Evolutionary conservation across 2,329 filamentous ascomycete genomes (phyloP).

Genomic region (Chaetomium globosum): DNA sequence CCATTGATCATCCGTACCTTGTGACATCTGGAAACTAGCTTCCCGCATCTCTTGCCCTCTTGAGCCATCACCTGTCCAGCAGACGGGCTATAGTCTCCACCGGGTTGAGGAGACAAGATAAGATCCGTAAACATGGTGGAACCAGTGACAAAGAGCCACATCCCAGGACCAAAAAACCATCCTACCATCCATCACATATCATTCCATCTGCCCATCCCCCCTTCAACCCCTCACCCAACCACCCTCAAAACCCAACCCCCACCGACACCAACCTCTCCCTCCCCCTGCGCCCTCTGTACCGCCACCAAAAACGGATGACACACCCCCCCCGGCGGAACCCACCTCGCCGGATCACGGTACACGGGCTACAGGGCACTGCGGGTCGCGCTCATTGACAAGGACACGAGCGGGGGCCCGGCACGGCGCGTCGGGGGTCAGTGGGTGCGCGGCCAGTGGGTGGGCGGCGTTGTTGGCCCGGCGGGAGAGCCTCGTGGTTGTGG

Average conservation of each 20-base stretch:
- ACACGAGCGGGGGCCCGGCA: slow-evolving; percentile 11
- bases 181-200: too few relatives aligned
- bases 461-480: background rate
- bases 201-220: background rate
- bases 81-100: background rate
- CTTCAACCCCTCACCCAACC: background rate
- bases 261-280: background rate
- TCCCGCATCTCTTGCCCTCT: background rate
- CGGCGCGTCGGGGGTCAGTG: background rate
- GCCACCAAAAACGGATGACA: background rate
- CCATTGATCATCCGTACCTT: background rate
- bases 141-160: background rate
- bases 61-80: background rate
- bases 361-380: background rate
- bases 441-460: slow-evolving; percentile 7
- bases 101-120: background rate
- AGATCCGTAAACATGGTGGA: background rate
- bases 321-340: background rate
- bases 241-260: background rate
- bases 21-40: background rate
- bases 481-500: background rate
- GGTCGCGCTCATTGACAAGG: background rate
- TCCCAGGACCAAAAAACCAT: background rate
- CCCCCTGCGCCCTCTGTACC: background rate
- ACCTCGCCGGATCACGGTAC: slow-evolving; percentile 8